Evolutionary conservation across 2,329 filamentous ascomycete genomes (phyloP).

Genomic region (Cryphonectria japonica): DNA sequence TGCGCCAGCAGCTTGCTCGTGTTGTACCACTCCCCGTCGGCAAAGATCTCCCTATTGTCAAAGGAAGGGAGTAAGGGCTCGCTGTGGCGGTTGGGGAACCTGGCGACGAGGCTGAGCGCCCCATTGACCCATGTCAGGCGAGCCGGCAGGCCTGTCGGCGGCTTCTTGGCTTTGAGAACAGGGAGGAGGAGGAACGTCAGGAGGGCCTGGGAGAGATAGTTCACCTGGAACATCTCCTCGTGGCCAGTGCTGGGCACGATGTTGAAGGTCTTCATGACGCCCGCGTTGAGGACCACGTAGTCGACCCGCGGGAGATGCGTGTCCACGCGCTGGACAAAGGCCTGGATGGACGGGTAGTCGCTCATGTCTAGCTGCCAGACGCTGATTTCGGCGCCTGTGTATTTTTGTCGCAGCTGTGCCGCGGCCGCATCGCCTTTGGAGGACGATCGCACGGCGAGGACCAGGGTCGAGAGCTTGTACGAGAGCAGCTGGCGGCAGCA

Average conservation of each 20-base stretch:
- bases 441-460: constrained; percentile 51
- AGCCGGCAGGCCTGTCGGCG: not conserved
- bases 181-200: constrained; percentile 31
- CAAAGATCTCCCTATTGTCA: not conserved
- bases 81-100: constrained; percentile 30
- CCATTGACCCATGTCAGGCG: not conserved
- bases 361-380: constrained; percentile 25
- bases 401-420: constrained; percentile 35
- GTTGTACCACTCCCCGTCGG: not conserved
- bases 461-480: constrained; percentile 45
- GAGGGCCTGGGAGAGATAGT: constrained; percentile 33
- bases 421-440: constrained; percentile 49
- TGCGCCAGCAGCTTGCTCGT: constrained; percentile 40
- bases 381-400: constrained; percentile 10
- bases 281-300: constrained; percentile 43
- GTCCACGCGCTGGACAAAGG: constrained; percentile 31
- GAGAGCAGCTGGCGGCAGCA: constrained; percentile 40
- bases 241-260: constrained; percentile 22
- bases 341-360: constrained; percentile 17
- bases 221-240: constrained; percentile 32
- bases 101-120: constrained; percentile 5
- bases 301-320: constrained; percentile 43
- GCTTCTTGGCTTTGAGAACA: constrained; percentile 28
- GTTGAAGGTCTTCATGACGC: constrained; percentile 27
- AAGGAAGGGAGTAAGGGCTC: constrained; percentile 4